Evolutionary conservation across 192 early-diverging fungal genomes (phyloP), one percentile per base, ranked within the genome.

Genomic region (Gigaspora rosea): DNA sequence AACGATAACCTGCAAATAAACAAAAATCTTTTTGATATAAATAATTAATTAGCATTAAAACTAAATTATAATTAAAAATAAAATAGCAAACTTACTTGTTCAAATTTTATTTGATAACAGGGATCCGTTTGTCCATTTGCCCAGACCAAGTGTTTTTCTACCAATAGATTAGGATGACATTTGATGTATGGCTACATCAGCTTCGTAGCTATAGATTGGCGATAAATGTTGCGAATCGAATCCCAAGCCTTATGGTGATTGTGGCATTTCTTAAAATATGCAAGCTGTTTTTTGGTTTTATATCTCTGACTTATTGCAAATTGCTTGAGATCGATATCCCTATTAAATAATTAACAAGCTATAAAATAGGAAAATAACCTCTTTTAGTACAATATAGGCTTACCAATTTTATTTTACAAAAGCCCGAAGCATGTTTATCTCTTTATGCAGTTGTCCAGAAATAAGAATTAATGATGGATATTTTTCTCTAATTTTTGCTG

Each of bases 101-200:
- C 69, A 71, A 27, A 71, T 52, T 56, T 71, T 52, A 71, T 71
- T 54, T 54, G 22, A 41, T 71, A 71, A 71, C 12, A 6, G 2
- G 20, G 27, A 71, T 71, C 69, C 22, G 3, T 36, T 54, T 71
- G 69, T 16, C 51, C 69, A 4, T 71, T 71, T 27, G n/a, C 69
- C 69, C 69, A 71, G 15, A 22, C 69, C 2, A 71, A 32, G 33
- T 71, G 52, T 52, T 22, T 20, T 54, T 71, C 51, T 50, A 71
- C 69, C 20, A 20, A 52, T 71, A 13, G 65, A 67, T 67, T 41
- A 67, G 65, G 3, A 67, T 2, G 5, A 41, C 36, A 41, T 41
- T 41, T 41, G 5, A 41, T 5, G 5, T 41, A 41, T 41, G 36
- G 36, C 36, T 41, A 41, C 62, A 64, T 64, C 13, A 54, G 8